Conservation (phyloP, 2,329 filamentous ascomycete species). For the Aspergillus uvarum region DNA sequence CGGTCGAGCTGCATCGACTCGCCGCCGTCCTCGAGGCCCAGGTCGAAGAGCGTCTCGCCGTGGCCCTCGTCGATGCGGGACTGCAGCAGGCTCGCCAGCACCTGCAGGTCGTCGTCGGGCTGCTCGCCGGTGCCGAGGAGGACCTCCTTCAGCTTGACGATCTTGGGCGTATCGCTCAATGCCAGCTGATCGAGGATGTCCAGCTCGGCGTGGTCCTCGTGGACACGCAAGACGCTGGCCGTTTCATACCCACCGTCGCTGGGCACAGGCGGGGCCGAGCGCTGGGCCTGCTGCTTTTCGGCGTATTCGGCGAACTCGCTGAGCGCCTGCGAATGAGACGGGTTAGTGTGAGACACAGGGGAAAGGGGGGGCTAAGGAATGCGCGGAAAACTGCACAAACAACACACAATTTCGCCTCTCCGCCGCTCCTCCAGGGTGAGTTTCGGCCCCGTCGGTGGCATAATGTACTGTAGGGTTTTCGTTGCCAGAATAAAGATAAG, state of each 20-base stretch:
- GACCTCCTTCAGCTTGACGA: constrained; percentile 70
- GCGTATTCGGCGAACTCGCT: constrained; percentile 98
- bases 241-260: constrained; percentile 46
- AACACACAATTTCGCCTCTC: constrained; percentile 77
- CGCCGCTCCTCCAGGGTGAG: constrained; percentile 74
- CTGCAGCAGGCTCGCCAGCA: constrained; percentile 65
- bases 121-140: constrained; percentile 59
- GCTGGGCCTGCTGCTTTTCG: constrained; percentile 78
- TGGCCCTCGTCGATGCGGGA: constrained; percentile 76
- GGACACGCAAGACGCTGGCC: constrained; percentile 31
- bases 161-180: constrained; percentile 66
- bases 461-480: constrained; percentile 18
- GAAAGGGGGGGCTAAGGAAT: neutral
- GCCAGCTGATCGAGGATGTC: constrained; percentile 81
- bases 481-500: neutral
- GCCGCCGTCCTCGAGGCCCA: constrained; percentile 87
- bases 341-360: constrained; percentile 9
- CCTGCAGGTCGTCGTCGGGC: constrained; percentile 59
- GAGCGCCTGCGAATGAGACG: constrained; percentile 58
- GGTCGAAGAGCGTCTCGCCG: constrained; percentile 86
- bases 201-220: constrained; percentile 79
- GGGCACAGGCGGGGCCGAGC: constrained; percentile 37
- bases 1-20: constrained; percentile 76
- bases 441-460: constrained; percentile 50
- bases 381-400: too few species aligned